Evolutionary conservation across 2,329 filamentous ascomycete species (phyloP), one percentile per base, ranked within the genome.

Genomic region (Aspergillus persii): DNA sequence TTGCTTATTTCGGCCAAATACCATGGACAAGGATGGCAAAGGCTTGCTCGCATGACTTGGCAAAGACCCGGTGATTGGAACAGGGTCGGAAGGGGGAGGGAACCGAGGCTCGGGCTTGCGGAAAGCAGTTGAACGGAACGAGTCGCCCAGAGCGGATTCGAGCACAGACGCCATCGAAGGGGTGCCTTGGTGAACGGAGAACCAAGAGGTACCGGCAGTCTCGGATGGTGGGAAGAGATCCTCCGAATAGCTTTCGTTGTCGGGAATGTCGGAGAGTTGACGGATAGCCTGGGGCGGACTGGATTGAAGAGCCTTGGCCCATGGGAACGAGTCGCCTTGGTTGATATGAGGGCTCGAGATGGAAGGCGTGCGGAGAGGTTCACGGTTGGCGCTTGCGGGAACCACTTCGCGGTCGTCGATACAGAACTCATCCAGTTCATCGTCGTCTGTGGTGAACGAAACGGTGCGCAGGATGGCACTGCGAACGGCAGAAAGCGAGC

Each of bases 291-390:
- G 86, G 33, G 86, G 85, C 26, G 90, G 86, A 59, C 84, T 91
- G 64, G 87, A 87, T 63, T 96, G 91, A 57, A 98, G 80, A 65
- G 91, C 92, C 79, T 95, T 94, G 68, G 92, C 89, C 95, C 95
- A 99, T 1, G 94, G 93, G 83, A 98, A 98, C 4, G 91, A 89
- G 59, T 91, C 91, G 60, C 80, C 80, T 60, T 84, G 84, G 69
- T 92, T 90, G 68, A 95, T 76, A 67, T 89, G 86, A 26, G 95
- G 92, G 69, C 89, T 96, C 77, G 94, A 91, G 73, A 99, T 88
- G 4, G 95, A 98, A 15, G 95, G 95, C 3, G 95, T 99, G 61
- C 95, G 91, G 39, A 99, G 87, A 57, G 95, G 95, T 79, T 98
- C 93, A 61, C 95, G 91, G 79, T 96, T 94, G 77, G 92, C 91